phyloP scores from a whole-genome alignment of 192 early-diverging fungal species.

The Coemansia sp. region DNA sequence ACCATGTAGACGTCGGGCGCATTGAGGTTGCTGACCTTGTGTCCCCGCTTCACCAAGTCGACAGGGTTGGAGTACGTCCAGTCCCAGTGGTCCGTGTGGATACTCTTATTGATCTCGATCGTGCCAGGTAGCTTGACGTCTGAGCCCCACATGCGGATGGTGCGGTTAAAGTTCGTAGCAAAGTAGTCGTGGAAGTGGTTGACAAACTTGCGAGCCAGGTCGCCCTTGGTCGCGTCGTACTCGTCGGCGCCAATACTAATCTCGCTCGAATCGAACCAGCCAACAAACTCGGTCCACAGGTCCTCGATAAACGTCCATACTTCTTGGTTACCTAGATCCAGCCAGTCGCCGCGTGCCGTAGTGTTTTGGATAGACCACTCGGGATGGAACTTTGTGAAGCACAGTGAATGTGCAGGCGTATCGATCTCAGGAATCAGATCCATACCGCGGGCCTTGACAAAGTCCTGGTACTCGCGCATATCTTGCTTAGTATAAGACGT shows the following conservation, averaged over 20 bases:
- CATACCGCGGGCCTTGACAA: slow-evolving; percentile 46
- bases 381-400: slow-evolving; percentile 54
- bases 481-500: slow-evolving; percentile 47
- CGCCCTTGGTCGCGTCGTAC: slow-evolving; percentile 45
- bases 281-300: slow-evolving; percentile 50
- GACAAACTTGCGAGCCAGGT: slow-evolving; percentile 40
- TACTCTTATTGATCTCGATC: slow-evolving; percentile 39
- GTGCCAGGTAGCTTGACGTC: slow-evolving; percentile 43
- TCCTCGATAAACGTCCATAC: slow-evolving; percentile 37
- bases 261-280: slow-evolving; percentile 51
- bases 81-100: slow-evolving; percentile 42
- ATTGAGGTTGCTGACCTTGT: slow-evolving; percentile 50
- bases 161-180: slow-evolving; percentile 39
- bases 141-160: slow-evolving; percentile 52
- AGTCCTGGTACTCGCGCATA: slow-evolving; percentile 47
- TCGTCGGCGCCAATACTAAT: slow-evolving; percentile 52
- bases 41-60: slow-evolving; percentile 34
- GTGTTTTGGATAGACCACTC: slow-evolving; percentile 42
- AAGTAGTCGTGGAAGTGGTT: slow-evolving; percentile 48
- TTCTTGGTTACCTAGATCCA: slow-evolving; percentile 50
- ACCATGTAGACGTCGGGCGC: slow-evolving; percentile 49
- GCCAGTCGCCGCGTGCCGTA: slow-evolving; percentile 45
- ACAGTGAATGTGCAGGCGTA: slow-evolving; percentile 49
- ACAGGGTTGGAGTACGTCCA: slow-evolving; percentile 29
- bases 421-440: slow-evolving; percentile 54